phyloP scores from a whole-genome alignment of 371 early-diverging fungal genomes.

The Synchytrium microbalum region DNA sequence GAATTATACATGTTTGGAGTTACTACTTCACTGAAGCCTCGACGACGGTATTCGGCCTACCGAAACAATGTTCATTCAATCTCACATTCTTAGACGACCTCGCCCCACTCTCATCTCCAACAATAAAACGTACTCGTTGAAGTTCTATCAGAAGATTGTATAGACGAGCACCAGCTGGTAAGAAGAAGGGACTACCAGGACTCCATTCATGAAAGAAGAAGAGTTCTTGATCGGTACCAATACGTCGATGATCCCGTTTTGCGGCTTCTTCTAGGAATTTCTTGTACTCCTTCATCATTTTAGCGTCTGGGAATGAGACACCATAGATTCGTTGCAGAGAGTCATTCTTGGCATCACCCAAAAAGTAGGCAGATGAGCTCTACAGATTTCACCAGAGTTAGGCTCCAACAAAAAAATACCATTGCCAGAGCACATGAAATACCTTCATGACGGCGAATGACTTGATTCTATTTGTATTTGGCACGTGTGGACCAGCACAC shows the following conservation, averaged over 20 bases:
- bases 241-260: conserved; percentile 47
- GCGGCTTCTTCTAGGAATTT: conserved; percentile 24
- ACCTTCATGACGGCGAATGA: conserved; percentile 24
- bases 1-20: conserved; percentile 96
- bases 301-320: conserved; percentile 52
- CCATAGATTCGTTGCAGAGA: conserved; percentile 60
- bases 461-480: conserved; percentile 25
- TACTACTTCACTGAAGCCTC: conserved; percentile 88
- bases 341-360: conserved; percentile 66
- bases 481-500: conserved; percentile 57
- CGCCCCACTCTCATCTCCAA: too few relatives aligned
- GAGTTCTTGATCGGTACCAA: conserved; percentile 46
- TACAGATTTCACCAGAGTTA: conserved; percentile 20
- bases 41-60: conserved; percentile 55
- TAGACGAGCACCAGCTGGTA: conserved; percentile 90
- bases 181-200: conserved; percentile 90
- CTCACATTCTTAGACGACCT: too few relatives aligned
- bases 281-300: conserved; percentile 19
- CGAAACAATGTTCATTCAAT: too few relatives aligned
- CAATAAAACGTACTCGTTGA: conserved; percentile 22
- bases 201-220: conserved; percentile 76
- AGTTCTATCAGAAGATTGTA: conserved; percentile 63
- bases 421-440: conserved; percentile 77
- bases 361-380: conserved; percentile 97
- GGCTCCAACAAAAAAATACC: conserved; percentile 17